Conservation (phyloP, 768 basidiomycete genomes). For the Xanthoconium purpureum region DNA sequence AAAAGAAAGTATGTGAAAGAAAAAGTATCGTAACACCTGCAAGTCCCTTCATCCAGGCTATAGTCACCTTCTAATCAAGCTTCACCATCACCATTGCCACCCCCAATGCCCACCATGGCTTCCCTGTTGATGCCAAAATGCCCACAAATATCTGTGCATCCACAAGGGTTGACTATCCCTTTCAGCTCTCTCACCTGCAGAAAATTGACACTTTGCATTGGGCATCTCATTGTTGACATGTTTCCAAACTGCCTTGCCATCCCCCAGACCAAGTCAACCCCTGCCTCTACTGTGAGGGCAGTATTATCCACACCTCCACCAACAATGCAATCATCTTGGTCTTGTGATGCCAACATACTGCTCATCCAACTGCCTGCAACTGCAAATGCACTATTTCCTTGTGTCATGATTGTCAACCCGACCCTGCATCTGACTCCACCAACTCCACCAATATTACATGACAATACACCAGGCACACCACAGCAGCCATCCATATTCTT, state of each 20-base stretch:
- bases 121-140: constrained; percentile 30
- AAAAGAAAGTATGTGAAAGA: no score
- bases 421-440: constrained; percentile 81
- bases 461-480: constrained; percentile 19
- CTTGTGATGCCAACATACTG: constrained; percentile 20
- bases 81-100: constrained; percentile 29
- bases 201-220: constrained; percentile 33
- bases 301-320: constrained; percentile 5
- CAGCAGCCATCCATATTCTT: constrained; percentile 28
- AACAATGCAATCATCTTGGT: constrained; percentile 7
- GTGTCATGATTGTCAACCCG: constrained; percentile 68
- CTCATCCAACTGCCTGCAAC: constrained; percentile 28
- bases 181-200: constrained; percentile 11
- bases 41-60: constrained; percentile 22
- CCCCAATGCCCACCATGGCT: constrained; percentile 13
- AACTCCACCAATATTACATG: constrained; percentile 51
- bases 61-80: constrained; percentile 30
- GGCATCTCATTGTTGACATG: constrained; percentile 58
- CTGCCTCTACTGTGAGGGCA: not conserved
- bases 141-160: constrained; percentile 24
- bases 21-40: no score
- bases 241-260: constrained; percentile 41
- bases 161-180: constrained; percentile 10
- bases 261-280: constrained; percentile 16
- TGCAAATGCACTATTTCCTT: constrained; percentile 39